Base-by-base conservation (phyloP, 257 asterid genomes). In the Gentiana macrophylla region DNA sequence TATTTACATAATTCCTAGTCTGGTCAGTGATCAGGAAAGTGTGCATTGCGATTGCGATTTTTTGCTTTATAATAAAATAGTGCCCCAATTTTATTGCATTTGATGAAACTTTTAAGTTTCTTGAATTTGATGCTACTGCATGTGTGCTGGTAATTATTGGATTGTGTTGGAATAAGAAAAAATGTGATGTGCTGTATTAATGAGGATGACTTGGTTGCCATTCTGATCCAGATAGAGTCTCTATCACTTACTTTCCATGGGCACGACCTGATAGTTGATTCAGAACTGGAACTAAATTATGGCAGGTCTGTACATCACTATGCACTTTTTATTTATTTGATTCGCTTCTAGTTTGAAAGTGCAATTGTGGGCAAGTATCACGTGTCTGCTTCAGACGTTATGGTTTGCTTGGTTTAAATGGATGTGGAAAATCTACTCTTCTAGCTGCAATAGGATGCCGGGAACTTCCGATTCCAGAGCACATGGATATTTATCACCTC, bases 381-480 rank as follows among this genome's bases (percentile, higher is more conserved):
- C 63, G 35, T 50, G 2, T 60, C 24, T 41, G 38, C 62, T 66
- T 47, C 82, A 92, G 98, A 57, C 97, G 98, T 49, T 92, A 92
- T 68, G 98, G 98, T 62, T 72, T 88, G 79, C 98, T 92, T 68
- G 98, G 98, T 55, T 66, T 92, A 71, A 92, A 88, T 77, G 98
- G 98, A 24, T 92, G 98, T 50, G 97, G 98, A 60, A 92, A 92
- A 68, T 88, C 97, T 37, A 92, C 99, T 46, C 99, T 92, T 75
- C 95, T 92, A 56, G n/a, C 95, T 56, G 59, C 99, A 1, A 81
- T 92, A 58, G 99, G 99, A 52, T 56, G 70, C 58, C 83, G 99
- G 3, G 99, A 92, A 79, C 93, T 92, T 56, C 95, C 97, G 8
- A 88, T 92, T 51, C 99, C 99, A 6, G 99, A 88, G 1, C 97